phyloP scores from a whole-genome alignment of 108 stramenopile genomes.

The Nitzschia sp. region DNA sequence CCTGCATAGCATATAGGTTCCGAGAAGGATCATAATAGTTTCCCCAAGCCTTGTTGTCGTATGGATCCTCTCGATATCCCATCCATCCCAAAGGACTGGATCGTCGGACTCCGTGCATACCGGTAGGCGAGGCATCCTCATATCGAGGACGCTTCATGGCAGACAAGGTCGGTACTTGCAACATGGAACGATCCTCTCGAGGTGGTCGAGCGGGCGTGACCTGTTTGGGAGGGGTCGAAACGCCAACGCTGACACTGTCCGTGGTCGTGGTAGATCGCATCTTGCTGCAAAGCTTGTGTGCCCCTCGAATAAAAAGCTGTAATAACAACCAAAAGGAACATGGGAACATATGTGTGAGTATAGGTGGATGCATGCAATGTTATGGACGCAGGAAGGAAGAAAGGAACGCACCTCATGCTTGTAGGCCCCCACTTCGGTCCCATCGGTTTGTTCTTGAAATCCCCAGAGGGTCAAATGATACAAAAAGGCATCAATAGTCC shows the following conservation, averaged over 20 bases:
- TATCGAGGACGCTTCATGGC: constrained; percentile 30
- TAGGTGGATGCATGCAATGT: not conserved
- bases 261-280: constrained; percentile 28
- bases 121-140: constrained; percentile 7
- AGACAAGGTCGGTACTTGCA: constrained; percentile 43
- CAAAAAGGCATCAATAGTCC: constrained; percentile 62
- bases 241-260: not conserved
- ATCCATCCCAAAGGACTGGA: constrained; percentile 15
- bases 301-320: constrained; percentile 46
- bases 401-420: constrained; percentile 47
- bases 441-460: constrained; percentile 58
- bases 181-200: constrained; percentile 15
- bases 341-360: constrained; percentile 4
- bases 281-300: constrained; percentile 37
- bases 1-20: not conserved
- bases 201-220: constrained; percentile 11
- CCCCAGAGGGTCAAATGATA: constrained; percentile 58
- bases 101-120: not conserved
- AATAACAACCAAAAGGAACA: too few species aligned
- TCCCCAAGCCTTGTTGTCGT: constrained; percentile 15
- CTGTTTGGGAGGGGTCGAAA: constrained; percentile 3
- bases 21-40: constrained; percentile 10
- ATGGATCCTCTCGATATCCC: constrained; percentile 18
- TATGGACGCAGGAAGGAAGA: too few species aligned
- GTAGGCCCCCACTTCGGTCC: constrained; percentile 59